Evolutionary conservation across 2,329 filamentous ascomycete species (phyloP).

Genomic region (Cercospora sesami): DNA sequence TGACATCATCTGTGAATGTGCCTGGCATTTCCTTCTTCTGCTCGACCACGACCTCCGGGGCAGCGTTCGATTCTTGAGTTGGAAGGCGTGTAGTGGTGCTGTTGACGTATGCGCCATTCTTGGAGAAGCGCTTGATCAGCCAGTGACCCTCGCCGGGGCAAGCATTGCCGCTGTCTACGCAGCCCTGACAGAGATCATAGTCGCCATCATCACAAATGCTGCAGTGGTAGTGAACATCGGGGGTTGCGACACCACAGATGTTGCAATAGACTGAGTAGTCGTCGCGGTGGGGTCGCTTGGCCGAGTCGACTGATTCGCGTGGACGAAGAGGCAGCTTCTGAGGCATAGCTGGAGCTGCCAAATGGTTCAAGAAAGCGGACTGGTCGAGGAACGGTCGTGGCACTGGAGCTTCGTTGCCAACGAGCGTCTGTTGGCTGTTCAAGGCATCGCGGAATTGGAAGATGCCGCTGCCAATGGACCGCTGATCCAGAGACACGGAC

Average conservation of each 20-base stretch:
- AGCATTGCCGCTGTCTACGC: constrained; percentile 71
- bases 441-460: constrained; percentile 42
- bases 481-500: constrained; percentile 33
- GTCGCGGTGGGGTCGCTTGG: constrained; percentile 39
- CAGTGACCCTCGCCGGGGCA: constrained; percentile 82
- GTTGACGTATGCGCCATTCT: constrained; percentile 74
- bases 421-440: constrained; percentile 35
- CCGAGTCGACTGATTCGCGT: constrained; percentile 39
- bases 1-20: constrained; percentile 48
- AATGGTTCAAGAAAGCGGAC: constrained; percentile 29
- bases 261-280: constrained; percentile 91
- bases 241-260: constrained; percentile 75
- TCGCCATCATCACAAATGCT: constrained; percentile 89
- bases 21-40: constrained; percentile 47
- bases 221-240: constrained; percentile 89
- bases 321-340: constrained; percentile 44
- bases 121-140: constrained; percentile 87
- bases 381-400: constrained; percentile 43
- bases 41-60: constrained; percentile 36
- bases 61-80: constrained; percentile 40
- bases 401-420: constrained; percentile 39
- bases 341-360: constrained; percentile 18
- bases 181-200: constrained; percentile 84
- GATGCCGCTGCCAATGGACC: constrained; percentile 40
- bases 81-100: constrained; percentile 79